Evolutionary conservation across 1,284 basidiomycete genomes (phyloP).

Genomic region (Fomitopsis palustris): DNA sequence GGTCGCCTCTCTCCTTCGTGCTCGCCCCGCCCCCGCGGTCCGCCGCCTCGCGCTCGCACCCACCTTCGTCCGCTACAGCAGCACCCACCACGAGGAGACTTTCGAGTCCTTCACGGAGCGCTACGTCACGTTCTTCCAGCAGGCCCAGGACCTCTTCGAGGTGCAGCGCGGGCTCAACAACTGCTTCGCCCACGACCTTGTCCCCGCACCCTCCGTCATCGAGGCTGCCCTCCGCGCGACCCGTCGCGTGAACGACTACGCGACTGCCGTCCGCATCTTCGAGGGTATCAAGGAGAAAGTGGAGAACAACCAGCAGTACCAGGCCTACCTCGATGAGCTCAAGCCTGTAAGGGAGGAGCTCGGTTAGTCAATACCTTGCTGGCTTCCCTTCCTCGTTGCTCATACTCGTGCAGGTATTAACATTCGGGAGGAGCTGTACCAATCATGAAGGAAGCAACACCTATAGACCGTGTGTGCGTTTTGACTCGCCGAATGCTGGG

Average conservation of each 20-base stretch:
- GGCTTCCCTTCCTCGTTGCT: not conserved
- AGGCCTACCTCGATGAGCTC: constrained; percentile 87
- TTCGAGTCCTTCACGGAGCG: constrained; percentile 94
- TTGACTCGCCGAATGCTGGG: not conserved
- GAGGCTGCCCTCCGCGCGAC: constrained; percentile 89
- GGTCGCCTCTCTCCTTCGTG: constrained; percentile 56
- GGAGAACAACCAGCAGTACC: constrained; percentile 92
- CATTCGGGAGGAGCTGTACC: constrained; percentile 29
- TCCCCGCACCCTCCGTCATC: constrained; percentile 86
- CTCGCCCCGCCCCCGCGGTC: constrained; percentile 37
- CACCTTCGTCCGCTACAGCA: constrained; percentile 44
- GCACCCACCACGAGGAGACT: constrained; percentile 77
- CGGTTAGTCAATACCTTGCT: constrained; percentile 51
- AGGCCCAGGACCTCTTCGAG: constrained; percentile 94
- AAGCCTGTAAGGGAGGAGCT: constrained; percentile 85
- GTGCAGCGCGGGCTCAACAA: constrained; percentile 98
- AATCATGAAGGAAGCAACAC: constrained; percentile 17
- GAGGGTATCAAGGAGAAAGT: constrained; percentile 93
- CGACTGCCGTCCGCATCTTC: constrained; percentile 94
- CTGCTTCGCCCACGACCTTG: constrained; percentile 98
- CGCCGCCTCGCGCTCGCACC: constrained; percentile 38
- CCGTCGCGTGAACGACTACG: constrained; percentile 93
- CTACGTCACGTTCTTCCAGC: constrained; percentile 91
- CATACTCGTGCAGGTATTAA: constrained; percentile 21
- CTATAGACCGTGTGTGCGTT: not conserved